These are phyloP conservation scores for Thalassiosira mediterranea DNA, from an alignment of 352 stramenopile species.

Conservation along the genomic window DNA sequence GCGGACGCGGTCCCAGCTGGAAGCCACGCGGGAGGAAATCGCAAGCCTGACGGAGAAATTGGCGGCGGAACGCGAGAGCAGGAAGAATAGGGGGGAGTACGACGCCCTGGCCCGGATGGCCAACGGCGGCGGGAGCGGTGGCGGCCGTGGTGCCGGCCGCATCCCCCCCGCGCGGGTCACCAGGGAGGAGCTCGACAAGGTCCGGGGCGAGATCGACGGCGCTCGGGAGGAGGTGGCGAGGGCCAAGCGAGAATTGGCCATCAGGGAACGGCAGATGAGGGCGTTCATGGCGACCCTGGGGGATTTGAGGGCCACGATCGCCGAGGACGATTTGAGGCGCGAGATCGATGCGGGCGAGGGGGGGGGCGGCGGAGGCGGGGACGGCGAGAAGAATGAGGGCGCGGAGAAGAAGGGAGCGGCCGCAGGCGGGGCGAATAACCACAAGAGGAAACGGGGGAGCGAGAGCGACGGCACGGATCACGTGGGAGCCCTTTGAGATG, in stretches of 20 bases:
- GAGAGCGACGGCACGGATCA: no score
- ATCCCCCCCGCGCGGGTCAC: conserved; percentile 20
- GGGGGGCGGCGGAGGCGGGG: background rate
- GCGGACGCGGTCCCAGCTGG: conserved; percentile 7
- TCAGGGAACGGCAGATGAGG: conserved; percentile 41
- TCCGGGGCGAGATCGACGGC: conserved; percentile 26
- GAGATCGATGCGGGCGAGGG: background rate
- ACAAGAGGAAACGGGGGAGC: conserved; percentile 8
- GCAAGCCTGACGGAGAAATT: conserved; percentile 23
- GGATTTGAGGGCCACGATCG: conserved; percentile 37
- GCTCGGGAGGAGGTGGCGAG: conserved; percentile 23
- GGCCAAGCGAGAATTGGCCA: conserved; percentile 25
- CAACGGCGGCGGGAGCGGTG: background rate
- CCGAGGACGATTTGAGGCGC: conserved; percentile 42
- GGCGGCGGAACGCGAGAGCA: conserved; percentile 10
- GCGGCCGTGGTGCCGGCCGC: no score
- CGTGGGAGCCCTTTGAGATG: no score
- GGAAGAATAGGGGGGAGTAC: conserved; percentile 36
- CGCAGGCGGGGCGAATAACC: background rate
- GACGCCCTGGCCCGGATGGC: conserved; percentile 41
- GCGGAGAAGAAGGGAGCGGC: conserved; percentile 1
- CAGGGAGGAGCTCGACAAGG: conserved; percentile 21
- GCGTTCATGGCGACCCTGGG: conserved; percentile 38
- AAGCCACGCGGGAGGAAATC: conserved; percentile 25
- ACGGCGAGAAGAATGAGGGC: background rate